Conservation (phyloP, 495 filamentous ascomycete genomes). For the Annulohypoxylon stygium region DNA sequence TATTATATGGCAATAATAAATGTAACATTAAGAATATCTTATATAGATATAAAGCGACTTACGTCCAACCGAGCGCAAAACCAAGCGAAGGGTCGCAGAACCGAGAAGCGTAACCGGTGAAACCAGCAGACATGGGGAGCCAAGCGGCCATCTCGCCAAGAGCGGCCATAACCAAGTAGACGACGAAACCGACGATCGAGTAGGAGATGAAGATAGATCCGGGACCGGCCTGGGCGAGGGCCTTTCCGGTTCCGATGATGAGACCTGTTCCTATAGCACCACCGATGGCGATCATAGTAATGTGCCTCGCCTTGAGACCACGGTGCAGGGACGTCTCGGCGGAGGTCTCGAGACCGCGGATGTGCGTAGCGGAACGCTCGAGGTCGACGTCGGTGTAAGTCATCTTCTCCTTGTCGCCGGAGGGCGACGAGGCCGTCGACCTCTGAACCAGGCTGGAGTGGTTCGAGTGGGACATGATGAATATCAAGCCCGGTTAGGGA, state of each 20-base stretch:
- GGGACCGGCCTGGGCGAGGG: slow-evolving; percentile 76
- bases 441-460: slow-evolving; percentile 33
- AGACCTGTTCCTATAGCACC: slow-evolving; percentile 82
- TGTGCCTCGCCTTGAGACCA: slow-evolving; percentile 73
- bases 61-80: slow-evolving; percentile 82
- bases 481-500: background rate
- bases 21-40: background rate
- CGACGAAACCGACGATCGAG: slow-evolving; percentile 62
- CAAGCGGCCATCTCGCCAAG: slow-evolving; percentile 75
- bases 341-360: slow-evolving; percentile 55
- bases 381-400: slow-evolving; percentile 30
- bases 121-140: slow-evolving; percentile 71
- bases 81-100: slow-evolving; percentile 84
- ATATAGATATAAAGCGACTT: slow-evolving; percentile 35
- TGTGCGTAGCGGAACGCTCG: slow-evolving; percentile 26
- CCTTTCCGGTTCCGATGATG: slow-evolving; percentile 68
- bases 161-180: slow-evolving; percentile 63
- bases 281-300: slow-evolving; percentile 88
- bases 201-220: slow-evolving; percentile 78
- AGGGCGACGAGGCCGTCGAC: slow-evolving; percentile 43
- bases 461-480: slow-evolving; percentile 12
- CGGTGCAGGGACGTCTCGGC: slow-evolving; percentile 66
- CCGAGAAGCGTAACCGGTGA: slow-evolving; percentile 77
- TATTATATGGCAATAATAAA: background rate
- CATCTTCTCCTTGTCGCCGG: slow-evolving; percentile 41